Conservation (phyloP, 768 basidiomycete genomes). For the Lactifluus volemus region DNA sequence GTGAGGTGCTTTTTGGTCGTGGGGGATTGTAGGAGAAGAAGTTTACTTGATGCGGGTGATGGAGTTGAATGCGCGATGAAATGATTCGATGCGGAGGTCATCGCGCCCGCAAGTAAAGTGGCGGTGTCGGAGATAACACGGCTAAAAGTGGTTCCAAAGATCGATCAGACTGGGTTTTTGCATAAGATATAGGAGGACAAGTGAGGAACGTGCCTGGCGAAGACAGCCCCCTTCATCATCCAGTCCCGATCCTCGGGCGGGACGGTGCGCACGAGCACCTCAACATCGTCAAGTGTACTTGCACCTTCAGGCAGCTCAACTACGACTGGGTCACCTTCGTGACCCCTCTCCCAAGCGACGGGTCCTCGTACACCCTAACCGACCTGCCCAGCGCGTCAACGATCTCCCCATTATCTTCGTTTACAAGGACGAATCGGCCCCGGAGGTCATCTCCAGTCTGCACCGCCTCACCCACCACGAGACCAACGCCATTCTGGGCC, state of each 20-base stretch:
- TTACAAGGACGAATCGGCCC: slow-evolving; percentile 19
- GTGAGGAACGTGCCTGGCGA: slow-evolving; percentile 6
- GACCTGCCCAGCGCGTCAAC: slow-evolving; percentile 15
- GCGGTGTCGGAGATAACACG: slow-evolving; percentile 18
- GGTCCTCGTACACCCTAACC: slow-evolving; percentile 15
- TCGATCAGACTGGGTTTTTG: background rate
- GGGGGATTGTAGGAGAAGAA: slow-evolving; percentile 19
- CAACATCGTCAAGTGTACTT: slow-evolving; percentile 2
- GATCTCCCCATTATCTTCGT: slow-evolving; percentile 16
- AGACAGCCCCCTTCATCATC: slow-evolving; percentile 18
- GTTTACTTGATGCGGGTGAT: slow-evolving; percentile 14
- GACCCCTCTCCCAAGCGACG: slow-evolving; percentile 12
- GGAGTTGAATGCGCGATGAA: slow-evolving; percentile 18
- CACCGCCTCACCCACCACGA: background rate
- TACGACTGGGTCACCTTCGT: slow-evolving; percentile 13
- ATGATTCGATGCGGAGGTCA: slow-evolving; percentile 15
- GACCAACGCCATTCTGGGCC: too few species aligned
- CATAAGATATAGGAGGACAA: background rate
- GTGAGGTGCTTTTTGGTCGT: slow-evolving; percentile 15
- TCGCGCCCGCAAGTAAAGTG: slow-evolving; percentile 16
- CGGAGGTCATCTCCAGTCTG: slow-evolving; percentile 14
- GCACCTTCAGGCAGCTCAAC: slow-evolving; percentile 18
- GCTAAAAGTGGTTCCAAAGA: background rate
- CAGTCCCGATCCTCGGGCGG: slow-evolving; percentile 18
- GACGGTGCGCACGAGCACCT: slow-evolving; percentile 19